Evolutionary conservation across 352 stramenopile species (phyloP), one percentile per base, ranked within the genome.

Genomic region (Blastocystis hominis): DNA sequence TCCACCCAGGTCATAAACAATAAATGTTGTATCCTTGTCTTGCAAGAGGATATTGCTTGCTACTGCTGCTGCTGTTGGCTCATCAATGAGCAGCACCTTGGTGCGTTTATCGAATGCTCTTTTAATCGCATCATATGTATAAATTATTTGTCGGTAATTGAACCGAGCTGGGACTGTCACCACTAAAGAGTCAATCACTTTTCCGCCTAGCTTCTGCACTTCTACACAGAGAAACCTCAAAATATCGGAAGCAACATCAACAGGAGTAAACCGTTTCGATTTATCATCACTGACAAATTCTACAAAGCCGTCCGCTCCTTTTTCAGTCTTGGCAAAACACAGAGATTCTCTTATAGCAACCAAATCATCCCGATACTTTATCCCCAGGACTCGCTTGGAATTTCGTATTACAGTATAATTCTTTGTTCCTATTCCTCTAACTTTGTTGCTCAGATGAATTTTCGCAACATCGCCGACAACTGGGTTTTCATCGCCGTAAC

Each of bases 1-100:
- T 44, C 93, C 93, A n/a, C 93, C 93, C 15, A 96, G 88, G 89
- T 96, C 93, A 91, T 94, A 96, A 0, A 96, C 92, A 34, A 96
- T 86, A 40, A 96, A 91, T 1, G 93, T 81, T 86, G 93, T 75
- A 13, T 53, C 69, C 1, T 88, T 54, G 77, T 90, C 75, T 38
- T 91, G 36, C 50, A 90, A 88, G 56, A 70, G 75, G 54, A 92
- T 68, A 3, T 91, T 91, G 91, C 95, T 95, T 0, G 91, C 92
- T 59, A 96, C 89, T n/a, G 93, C 93, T 34, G 93, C 92, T 30
- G 93, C 93, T 79, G 93, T 91, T 17, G 77, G 56, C 63, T 87
- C 77, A 17, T 53, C 36, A 68, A 84, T 84, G 2, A 84, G 6
- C 9, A 4, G 17, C n/a, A 40, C 62, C 36, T 54, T 36, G 2